Evolutionary conservation across 768 basidiomycete species (phyloP).

Genomic region (Asterophora parasitica): DNA sequence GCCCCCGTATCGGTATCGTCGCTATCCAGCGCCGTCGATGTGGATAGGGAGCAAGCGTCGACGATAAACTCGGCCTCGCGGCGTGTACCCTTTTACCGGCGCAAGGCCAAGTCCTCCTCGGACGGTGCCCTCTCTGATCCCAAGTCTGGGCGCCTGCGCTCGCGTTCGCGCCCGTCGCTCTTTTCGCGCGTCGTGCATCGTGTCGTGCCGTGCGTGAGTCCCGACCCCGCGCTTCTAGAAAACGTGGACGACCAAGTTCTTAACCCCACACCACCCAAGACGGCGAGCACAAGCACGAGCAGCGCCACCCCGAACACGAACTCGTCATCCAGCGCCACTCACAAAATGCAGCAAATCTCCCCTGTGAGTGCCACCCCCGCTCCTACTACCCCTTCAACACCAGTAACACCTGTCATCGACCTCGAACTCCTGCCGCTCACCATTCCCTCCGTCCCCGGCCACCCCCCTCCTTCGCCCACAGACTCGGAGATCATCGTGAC

Average conservation of each 20-base stretch:
- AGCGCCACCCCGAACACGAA: background rate
- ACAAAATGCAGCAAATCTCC: slow-evolving; percentile 17
- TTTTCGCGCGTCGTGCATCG: slow-evolving; percentile 29
- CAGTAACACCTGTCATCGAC: slow-evolving; percentile 3
- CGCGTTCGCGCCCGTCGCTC: slow-evolving; percentile 22
- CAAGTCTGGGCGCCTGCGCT: slow-evolving; percentile 19
- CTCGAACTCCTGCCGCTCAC: slow-evolving; percentile 10
- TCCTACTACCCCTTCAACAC: no score
- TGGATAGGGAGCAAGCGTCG: slow-evolving; percentile 37
- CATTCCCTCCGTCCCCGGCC: slow-evolving; percentile 19
- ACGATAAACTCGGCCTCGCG: slow-evolving; percentile 33
- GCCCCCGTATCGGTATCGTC: slow-evolving; percentile 14
- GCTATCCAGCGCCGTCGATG: slow-evolving; percentile 17
- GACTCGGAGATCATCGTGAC: slow-evolving; percentile 32
- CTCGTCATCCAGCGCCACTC: background rate
- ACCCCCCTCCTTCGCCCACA: slow-evolving; percentile 23
- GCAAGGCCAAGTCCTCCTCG: slow-evolving; percentile 34
- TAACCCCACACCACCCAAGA: no score
- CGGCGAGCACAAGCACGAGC: slow-evolving; percentile 1
- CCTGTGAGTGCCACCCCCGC: slow-evolving; percentile 7
- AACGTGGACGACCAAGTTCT: slow-evolving; percentile 19
- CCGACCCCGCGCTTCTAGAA: slow-evolving; percentile 14
- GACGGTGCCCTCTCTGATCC: slow-evolving; percentile 26
- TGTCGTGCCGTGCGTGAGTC: slow-evolving; percentile 33
- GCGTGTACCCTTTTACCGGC: slow-evolving; percentile 41